Conservation (phyloP, 2,329 filamentous ascomycete species). For the Stachybotrys elegans region DNA sequence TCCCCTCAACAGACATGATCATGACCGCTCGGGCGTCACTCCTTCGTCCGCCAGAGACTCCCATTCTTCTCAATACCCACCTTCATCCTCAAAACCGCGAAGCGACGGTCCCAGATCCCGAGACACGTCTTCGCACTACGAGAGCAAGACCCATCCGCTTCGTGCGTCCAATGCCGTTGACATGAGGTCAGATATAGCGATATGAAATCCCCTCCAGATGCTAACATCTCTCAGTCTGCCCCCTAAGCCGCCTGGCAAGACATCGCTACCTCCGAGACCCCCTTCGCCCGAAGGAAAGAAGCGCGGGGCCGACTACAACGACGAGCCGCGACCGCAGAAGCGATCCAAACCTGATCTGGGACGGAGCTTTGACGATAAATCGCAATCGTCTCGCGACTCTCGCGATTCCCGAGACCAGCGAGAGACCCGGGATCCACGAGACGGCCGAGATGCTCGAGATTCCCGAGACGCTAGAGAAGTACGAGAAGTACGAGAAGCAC, state of each 20-base stretch:
- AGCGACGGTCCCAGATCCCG: constrained; percentile 9
- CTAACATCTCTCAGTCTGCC: constrained; percentile 24
- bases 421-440: too few species aligned
- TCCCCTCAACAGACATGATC: constrained; percentile 23
- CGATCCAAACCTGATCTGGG: constrained; percentile 35
- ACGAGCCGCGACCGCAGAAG: constrained; percentile 40
- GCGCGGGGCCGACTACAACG: constrained; percentile 38
- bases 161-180: constrained; percentile 5
- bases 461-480: too few species aligned
- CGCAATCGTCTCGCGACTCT: constrained; percentile 24
- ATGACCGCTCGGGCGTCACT: constrained; percentile 17
- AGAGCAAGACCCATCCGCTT: constrained; percentile 5
- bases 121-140: constrained; percentile 3
- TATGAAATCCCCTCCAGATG: constrained; percentile 1
- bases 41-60: constrained; percentile 5
- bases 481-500: too few species aligned
- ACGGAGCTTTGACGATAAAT: constrained; percentile 25
- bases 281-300: constrained; percentile 43
- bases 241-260: constrained; percentile 28
- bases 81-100: constrained; percentile 2
- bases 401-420: too few species aligned
- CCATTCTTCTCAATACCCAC: background rate
- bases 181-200: constrained; percentile 9
- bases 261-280: constrained; percentile 27
- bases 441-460: too few species aligned